Conservation (phyloP, 352 stramenopile genomes). For the Globisporangium nodosum region DNA sequence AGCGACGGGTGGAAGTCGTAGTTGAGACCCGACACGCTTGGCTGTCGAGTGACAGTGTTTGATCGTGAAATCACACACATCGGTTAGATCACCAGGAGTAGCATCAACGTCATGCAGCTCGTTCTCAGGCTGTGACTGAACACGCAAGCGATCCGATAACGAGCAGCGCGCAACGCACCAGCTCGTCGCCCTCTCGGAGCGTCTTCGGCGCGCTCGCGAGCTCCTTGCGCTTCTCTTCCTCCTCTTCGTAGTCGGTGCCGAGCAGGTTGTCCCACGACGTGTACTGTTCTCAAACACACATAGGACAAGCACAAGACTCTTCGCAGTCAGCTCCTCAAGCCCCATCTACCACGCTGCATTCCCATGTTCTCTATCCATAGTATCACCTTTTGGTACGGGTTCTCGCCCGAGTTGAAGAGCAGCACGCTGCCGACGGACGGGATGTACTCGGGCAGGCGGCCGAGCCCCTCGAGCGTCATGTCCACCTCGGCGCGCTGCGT, state of each 20-base stretch:
- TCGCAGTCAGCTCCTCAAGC: background rate
- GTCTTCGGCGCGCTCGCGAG: conserved; percentile 73
- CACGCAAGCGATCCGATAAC: background rate
- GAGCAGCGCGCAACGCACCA: conserved; percentile 29
- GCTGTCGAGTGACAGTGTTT: conserved; percentile 17
- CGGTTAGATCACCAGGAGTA: background rate
- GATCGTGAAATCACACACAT: background rate
- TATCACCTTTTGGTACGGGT: conserved; percentile 80
- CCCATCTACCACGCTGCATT: background rate
- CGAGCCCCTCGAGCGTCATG: conserved; percentile 74
- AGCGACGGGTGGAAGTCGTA: conserved; percentile 77
- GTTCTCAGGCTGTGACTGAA: no score
- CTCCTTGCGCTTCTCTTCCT: conserved; percentile 83
- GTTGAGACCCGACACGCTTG: conserved; percentile 59
- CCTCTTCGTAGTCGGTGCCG: conserved; percentile 80
- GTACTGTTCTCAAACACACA: conserved; percentile 41
- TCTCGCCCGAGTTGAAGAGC: conserved; percentile 86
- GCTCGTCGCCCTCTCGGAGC: conserved; percentile 73
- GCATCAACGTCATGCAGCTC: no score
- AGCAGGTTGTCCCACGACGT: conserved; percentile 85
- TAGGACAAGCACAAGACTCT: background rate
- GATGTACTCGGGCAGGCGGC: conserved; percentile 74
- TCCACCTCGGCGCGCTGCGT: conserved; percentile 68
- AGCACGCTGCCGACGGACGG: conserved; percentile 75
- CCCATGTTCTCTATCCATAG: background rate